A percentile compares a stretch with the other conserved stretches of the same genome.
Evolutionary conservation across 768 basidiomycete genomes (phyloP).

Genomic region (Russula sp.): DNA sequence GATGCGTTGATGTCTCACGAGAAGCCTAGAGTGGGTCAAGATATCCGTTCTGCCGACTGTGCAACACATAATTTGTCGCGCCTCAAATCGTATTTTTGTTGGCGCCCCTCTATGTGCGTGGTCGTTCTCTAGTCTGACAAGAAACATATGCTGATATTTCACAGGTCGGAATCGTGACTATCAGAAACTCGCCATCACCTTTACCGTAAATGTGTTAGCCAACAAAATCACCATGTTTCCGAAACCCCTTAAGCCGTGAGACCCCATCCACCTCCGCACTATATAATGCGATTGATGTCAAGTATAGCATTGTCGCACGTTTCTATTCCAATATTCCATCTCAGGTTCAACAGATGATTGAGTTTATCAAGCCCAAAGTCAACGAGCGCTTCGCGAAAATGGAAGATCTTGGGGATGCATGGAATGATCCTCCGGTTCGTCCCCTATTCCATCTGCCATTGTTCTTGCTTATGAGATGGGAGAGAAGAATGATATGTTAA

Average conservation of each 20-base stretch:
- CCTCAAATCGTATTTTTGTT: slow-evolving; percentile 29
- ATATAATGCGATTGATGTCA: background rate
- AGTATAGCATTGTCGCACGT: background rate
- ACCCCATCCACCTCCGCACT: no score
- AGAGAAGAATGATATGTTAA: slow-evolving; percentile 34
- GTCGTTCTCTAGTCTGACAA: background rate
- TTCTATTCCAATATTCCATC: background rate
- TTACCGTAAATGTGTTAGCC: slow-evolving; percentile 31
- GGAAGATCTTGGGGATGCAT: background rate
- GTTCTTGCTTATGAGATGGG: background rate
- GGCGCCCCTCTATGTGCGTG: slow-evolving; percentile 35
- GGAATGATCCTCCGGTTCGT: slow-evolving; percentile 1
- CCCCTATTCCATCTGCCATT: background rate
- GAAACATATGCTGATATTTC: background rate
- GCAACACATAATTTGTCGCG: background rate
- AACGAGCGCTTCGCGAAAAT: slow-evolving; percentile 4
- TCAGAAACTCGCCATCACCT: slow-evolving; percentile 31
- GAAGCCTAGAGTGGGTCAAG: slow-evolving; percentile 32
- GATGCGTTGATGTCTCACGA: background rate
- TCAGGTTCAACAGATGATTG: background rate
- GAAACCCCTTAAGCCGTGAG: slow-evolving; percentile 38
- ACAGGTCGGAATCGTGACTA: slow-evolving; percentile 39
- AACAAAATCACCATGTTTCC: slow-evolving; percentile 36
- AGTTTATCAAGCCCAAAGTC: background rate
- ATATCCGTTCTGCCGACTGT: slow-evolving; percentile 22